Conservation (phyloP, 2,329 filamentous ascomycete species). For the Fusarium praegraminearum region DNA sequence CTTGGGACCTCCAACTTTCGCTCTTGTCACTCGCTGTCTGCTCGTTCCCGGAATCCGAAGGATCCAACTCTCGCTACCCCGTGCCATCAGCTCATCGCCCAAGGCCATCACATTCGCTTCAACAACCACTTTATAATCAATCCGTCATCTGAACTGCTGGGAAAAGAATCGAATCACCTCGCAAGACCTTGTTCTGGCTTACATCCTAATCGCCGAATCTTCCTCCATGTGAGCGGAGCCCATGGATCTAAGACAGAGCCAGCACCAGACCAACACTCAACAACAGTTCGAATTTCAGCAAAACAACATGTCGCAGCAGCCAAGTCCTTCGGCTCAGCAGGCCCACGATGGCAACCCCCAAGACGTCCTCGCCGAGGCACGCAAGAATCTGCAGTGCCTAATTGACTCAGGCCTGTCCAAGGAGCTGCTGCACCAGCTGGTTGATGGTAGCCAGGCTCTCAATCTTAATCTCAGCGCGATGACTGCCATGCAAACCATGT, state of each 20-base stretch:
- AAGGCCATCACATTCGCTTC: slow-evolving; percentile 38
- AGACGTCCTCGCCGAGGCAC: slow-evolving; percentile 59
- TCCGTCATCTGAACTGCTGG: not conserved
- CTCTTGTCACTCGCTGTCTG: slow-evolving; percentile 40
- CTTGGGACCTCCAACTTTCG: slow-evolving; percentile 37
- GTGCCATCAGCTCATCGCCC: slow-evolving; percentile 34
- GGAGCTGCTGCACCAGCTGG: slow-evolving; percentile 58
- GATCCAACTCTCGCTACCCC: slow-evolving; percentile 28
- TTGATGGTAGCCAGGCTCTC: slow-evolving; percentile 55
- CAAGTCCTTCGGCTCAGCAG: slow-evolving; percentile 46
- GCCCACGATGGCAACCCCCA: slow-evolving; percentile 54
- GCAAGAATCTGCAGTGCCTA: slow-evolving; percentile 60
- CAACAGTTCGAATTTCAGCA: slow-evolving; percentile 40
- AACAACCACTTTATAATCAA: slow-evolving; percentile 19
- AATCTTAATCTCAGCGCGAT: slow-evolving; percentile 39
- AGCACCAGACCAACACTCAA: slow-evolving; percentile 42
- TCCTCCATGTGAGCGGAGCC: slow-evolving; percentile 44
- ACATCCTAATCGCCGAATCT: slow-evolving; percentile 44
- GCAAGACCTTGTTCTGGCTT: slow-evolving; percentile 25
- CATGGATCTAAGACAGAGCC: slow-evolving; percentile 51
- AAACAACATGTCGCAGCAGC: slow-evolving; percentile 44
- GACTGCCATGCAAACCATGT: slow-evolving; percentile 31
- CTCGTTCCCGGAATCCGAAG: slow-evolving; percentile 19
- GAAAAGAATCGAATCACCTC: not conserved
- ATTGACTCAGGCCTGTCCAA: slow-evolving; percentile 61